Conservation (phyloP, 2,329 filamentous ascomycete genomes). For the Aspergillus fumigatiaffinis region DNA sequence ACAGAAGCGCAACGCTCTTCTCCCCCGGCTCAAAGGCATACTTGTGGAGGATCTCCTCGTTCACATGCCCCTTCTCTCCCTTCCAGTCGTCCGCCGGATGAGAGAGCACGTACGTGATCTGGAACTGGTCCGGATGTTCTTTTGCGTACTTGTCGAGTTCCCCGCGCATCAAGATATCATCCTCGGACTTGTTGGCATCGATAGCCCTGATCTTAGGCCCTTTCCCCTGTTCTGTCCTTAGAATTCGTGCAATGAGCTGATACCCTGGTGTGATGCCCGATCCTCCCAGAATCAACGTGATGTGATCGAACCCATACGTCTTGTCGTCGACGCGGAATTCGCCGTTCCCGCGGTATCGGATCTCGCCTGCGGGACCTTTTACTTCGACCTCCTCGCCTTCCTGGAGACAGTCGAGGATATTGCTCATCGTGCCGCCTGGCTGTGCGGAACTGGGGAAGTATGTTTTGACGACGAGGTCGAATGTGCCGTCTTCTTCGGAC, state of each 20-base stretch:
- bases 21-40: conserved; percentile 31
- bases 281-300: conserved; percentile 50
- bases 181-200: conserved; percentile 8
- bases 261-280: conserved; percentile 52
- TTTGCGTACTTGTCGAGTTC: conserved; percentile 7
- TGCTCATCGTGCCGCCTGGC: conserved; percentile 53
- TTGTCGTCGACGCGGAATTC: conserved; percentile 45
- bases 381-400: conserved; percentile 50
- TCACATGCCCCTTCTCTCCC: conserved; percentile 9
- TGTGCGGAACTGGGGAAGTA: conserved; percentile 48
- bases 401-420: conserved; percentile 50
- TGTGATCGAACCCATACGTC: conserved; percentile 39
- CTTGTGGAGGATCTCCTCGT: conserved; percentile 5
- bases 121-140: conserved; percentile 6
- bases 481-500: conserved; percentile 41
- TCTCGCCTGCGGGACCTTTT: conserved; percentile 50
- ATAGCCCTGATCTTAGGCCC: conserved; percentile 32
- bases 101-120: conserved; percentile 11
- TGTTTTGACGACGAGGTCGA: conserved; percentile 50
- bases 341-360: conserved; percentile 47
- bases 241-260: conserved; percentile 45
- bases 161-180: conserved; percentile 10
- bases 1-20: conserved; percentile 45
- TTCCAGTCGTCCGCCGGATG: conserved; percentile 7
- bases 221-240: conserved; percentile 39